Percentiles rank a stretch among this genome's conserved stretches.
These are phyloP conservation scores for Marasmius fiardii DNA, from an alignment of 1,284 basidiomycete genomes.

Conservation along the genomic window DNA sequence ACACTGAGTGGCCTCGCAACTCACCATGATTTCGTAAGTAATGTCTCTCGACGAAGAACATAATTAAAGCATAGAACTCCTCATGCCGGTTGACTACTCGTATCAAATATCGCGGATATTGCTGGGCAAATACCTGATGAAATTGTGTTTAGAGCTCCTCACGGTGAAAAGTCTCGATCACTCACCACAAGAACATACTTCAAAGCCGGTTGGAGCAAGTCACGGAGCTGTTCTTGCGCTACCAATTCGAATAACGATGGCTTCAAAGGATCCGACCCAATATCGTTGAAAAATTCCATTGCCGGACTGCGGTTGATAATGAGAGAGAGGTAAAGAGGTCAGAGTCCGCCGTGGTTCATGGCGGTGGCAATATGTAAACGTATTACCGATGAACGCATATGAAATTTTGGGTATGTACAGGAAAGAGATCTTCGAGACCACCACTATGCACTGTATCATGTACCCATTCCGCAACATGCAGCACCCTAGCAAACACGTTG, in stretches of 20 bases:
- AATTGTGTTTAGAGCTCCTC: not conserved
- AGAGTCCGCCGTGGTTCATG: slow-evolving; percentile 4
- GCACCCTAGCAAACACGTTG: too few relatives aligned
- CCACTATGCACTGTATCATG: too few relatives aligned
- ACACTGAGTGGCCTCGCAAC: slow-evolving; percentile 19
- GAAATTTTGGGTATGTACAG: not conserved
- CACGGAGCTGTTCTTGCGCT: slow-evolving; percentile 92
- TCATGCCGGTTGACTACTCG: slow-evolving; percentile 94
- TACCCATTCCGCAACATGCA: too few relatives aligned
- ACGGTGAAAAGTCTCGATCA: not conserved
- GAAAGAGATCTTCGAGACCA: not conserved
- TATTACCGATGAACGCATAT: not conserved
- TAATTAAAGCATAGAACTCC: slow-evolving; percentile 88
- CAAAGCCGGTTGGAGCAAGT: slow-evolving; percentile 91
- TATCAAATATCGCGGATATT: slow-evolving; percentile 90
- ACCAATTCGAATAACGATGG: slow-evolving; percentile 96
- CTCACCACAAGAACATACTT: slow-evolving; percentile 92
- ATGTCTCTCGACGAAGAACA: slow-evolving; percentile 88
- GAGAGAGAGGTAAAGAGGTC: not conserved
- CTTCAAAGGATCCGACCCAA: slow-evolving; percentile 68
- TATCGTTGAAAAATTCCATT: slow-evolving; percentile 83
- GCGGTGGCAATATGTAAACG: not conserved
- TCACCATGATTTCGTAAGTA: slow-evolving; percentile 83
- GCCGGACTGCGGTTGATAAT: not conserved
- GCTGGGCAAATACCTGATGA: slow-evolving; percentile 87